Evolutionary conservation across 441 rosid species (phyloP), one percentile per base, ranked within the genome.

Genomic region (Brassica balearica): DNA sequence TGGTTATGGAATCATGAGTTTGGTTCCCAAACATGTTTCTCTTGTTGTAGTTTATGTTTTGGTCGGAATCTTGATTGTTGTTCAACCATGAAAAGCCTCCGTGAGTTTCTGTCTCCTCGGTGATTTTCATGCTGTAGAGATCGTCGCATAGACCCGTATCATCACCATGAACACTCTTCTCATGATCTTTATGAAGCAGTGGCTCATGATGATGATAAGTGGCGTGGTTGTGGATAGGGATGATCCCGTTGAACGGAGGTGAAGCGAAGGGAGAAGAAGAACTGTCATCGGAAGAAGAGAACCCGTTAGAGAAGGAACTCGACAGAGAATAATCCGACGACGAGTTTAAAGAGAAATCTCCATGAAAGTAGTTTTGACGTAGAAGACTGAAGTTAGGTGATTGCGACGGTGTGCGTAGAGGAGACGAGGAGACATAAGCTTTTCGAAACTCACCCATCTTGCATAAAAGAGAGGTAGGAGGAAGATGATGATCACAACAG

Each of bases 241-340:
- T 11, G 2, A 20, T 41, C 6, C 53, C 80, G 15, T 59, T 81
- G 17, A 82, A 68, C 11, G 81, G 84, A 69, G 88, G 85, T 43
- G 87, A 83, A 25, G 87, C 62, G 6, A 80, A 80, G 2, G 86
- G 85, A 55, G 89, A 81, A 72, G 89, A 81, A 69, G 75, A 79
- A 66, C 79, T 82, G 65, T 84, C 83, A 1, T 84, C 87, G 8
- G 87, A 75, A 2, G 83, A 79, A 74, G 53, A 84, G 22, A 78
- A 76, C 9, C 85, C 88, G 25, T 75, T 75, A 25, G 87, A 82
- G 77, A 86, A 71, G 2, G 84, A 77, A 61, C 85, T 82, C 11
- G 89, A 82, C 1, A 83, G 76, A 69, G 86, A 86, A 66, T 72
- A 84, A 23, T 77, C 87, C 0, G 80, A 76, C 0, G 74, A 46